These are phyloP conservation scores for Fonsecaea multimorphosa DNA, from an alignment of 2,329 filamentous ascomycete species.

Conservation along the genomic window DNA sequence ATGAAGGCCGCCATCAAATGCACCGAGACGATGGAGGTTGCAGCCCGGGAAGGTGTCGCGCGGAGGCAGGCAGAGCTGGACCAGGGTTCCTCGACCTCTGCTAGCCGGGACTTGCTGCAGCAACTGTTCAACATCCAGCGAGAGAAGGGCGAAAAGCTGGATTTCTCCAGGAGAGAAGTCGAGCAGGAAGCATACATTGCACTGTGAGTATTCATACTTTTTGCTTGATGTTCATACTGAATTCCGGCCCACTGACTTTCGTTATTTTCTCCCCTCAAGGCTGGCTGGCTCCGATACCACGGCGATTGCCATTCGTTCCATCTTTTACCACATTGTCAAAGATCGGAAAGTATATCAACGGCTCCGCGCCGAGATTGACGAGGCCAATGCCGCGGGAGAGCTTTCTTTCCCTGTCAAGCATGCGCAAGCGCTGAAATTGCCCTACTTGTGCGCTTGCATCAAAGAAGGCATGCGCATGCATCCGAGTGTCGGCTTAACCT, in stretches of 20 bases:
- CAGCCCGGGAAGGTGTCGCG: constrained; percentile 39
- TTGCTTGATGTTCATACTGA: no score
- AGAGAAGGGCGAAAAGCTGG: constrained; percentile 42
- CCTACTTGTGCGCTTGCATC: constrained; percentile 35
- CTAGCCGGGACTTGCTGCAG: constrained; percentile 41
- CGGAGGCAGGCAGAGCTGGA: constrained; percentile 35
- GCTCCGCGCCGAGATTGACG: constrained; percentile 27
- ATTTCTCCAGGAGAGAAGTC: constrained; percentile 40
- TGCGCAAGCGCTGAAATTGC: constrained; percentile 31
- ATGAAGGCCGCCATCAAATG: constrained; percentile 41
- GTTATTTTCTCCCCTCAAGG: background rate
- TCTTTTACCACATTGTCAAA: constrained; percentile 55
- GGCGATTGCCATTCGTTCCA: constrained; percentile 26
- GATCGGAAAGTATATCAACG: constrained; percentile 39
- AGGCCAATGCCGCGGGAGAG: constrained; percentile 20
- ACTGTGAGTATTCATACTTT: constrained; percentile 21
- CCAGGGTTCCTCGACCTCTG: constrained; percentile 34
- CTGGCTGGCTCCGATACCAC: constrained; percentile 31
- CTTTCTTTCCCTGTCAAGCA: constrained; percentile 31
- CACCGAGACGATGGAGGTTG: constrained; percentile 40
- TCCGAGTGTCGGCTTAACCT: constrained; percentile 38
- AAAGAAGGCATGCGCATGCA: constrained; percentile 35
- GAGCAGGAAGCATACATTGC: constrained; percentile 30
- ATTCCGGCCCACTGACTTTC: constrained; percentile 1
- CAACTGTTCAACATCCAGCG: constrained; percentile 43